These are phyloP conservation scores for Gynandropsis gynandra DNA, from an alignment of 345 rosid species.

Conservation along the genomic window DNA sequence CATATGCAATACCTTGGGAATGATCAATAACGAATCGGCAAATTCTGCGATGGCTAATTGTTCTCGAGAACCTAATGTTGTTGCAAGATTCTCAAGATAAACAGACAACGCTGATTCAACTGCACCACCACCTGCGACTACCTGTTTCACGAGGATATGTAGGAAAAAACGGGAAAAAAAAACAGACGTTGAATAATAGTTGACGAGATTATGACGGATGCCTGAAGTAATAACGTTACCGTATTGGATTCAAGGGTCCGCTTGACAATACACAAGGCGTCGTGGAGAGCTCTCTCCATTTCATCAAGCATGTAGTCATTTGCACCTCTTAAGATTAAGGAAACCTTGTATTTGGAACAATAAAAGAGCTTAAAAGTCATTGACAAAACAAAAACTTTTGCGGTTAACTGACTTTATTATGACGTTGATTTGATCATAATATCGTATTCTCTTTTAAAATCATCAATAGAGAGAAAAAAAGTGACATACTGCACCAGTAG, in stretches of 20 bases:
- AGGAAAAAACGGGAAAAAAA: too few species aligned
- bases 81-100: conserved; percentile 85
- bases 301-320: conserved; percentile 98
- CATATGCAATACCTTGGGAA: conserved; percentile 59
- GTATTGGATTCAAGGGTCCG: conserved; percentile 90
- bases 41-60: conserved; percentile 95
- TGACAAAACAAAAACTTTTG: too few species aligned
- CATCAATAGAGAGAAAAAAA: conserved; percentile 13
- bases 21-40: conserved; percentile 77
- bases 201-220: conserved; percentile 12
- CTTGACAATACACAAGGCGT: conserved; percentile 77
- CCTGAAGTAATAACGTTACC: conserved; percentile 36
- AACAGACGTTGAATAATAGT: too few species aligned
- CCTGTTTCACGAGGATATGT: conserved; percentile 35
- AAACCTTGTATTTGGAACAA: conserved; percentile 47
- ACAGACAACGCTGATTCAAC: conserved; percentile 91
- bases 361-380: not conserved
- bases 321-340: conserved; percentile 90
- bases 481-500: conserved; percentile 61
- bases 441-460: not conserved
- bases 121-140: conserved; percentile 98
- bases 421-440: conserved; percentile 1
- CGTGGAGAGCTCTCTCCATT: conserved; percentile 96
- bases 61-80: conserved; percentile 88
- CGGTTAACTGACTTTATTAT: not conserved